These are phyloP conservation scores for Venturia pyrina DNA, from an alignment of 2,329 filamentous ascomycete genomes.

Conservation along the genomic window DNA sequence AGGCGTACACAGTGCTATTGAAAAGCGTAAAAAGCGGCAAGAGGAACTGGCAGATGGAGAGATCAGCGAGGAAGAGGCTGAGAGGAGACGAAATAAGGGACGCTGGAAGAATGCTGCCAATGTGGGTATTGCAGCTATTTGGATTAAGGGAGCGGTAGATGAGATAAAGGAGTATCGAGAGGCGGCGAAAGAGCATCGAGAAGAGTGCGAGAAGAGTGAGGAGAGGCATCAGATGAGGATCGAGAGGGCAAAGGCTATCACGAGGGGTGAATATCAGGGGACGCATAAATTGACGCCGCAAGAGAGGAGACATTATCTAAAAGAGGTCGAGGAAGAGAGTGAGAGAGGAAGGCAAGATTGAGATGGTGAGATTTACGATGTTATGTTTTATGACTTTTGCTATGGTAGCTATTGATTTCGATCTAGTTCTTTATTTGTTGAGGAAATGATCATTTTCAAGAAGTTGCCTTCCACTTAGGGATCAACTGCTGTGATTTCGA, in stretches of 20 bases:
- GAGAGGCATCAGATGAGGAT: constrained; percentile 2
- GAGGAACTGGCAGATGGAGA: background rate
- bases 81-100: background rate
- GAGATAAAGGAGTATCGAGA: constrained; percentile 8
- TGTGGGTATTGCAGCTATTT: constrained; percentile 1
- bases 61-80: constrained; percentile 7
- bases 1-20: constrained; percentile 1
- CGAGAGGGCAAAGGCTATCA: background rate
- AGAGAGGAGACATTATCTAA: background rate
- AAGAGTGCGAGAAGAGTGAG: background rate
- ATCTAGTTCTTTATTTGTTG: background rate
- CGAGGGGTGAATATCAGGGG: background rate
- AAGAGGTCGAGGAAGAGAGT: background rate
- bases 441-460: background rate
- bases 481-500: no score
- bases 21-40: background rate
- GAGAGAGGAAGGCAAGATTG: background rate
- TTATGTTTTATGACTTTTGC: background rate
- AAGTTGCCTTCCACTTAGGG: no score
- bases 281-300: background rate
- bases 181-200: background rate
- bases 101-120: constrained; percentile 1
- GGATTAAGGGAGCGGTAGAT: constrained; percentile 3
- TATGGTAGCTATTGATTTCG: background rate
- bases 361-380: background rate